These are phyloP conservation scores for Colletotrichum higginsianum DNA, from an alignment of 2,329 filamentous ascomycete genomes.

Conservation along the genomic window DNA sequence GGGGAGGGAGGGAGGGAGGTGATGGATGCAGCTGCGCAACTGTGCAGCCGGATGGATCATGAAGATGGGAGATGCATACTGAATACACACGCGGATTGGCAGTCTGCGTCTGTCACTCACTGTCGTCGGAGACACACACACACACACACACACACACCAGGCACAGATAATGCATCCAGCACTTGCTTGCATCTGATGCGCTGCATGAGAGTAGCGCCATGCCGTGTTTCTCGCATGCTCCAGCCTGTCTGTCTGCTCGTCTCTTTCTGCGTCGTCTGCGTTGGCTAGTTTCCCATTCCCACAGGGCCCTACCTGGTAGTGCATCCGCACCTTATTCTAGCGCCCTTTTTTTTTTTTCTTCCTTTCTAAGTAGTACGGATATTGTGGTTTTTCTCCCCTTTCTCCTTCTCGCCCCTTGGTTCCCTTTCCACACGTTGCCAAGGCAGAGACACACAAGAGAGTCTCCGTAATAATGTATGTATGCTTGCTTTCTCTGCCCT, in stretches of 20 bases:
- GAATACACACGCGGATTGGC: too few relatives aligned
- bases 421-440: slow-evolving; percentile 17
- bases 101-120: not conserved
- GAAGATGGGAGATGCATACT: not conserved
- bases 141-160: slow-evolving; percentile 19
- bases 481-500: slow-evolving; percentile 17
- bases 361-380: too few relatives aligned
- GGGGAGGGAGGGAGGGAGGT: slow-evolving; percentile 23
- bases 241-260: not conserved
- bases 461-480: not conserved
- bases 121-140: slow-evolving; percentile 18
- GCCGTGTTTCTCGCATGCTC: not conserved
- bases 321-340: slow-evolving; percentile 23
- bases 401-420: not conserved
- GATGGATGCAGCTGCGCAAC: slow-evolving; percentile 4
- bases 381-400: not conserved
- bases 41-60: not conserved
- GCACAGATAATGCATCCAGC: slow-evolving; percentile 28
- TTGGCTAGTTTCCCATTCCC: slow-evolving; percentile 5
- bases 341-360: not conserved
- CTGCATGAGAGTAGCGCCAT: slow-evolving; percentile 5
- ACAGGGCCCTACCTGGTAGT: slow-evolving; percentile 17
- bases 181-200: slow-evolving; percentile 19
- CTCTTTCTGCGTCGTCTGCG: slow-evolving; percentile 7
- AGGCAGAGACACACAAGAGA: slow-evolving; percentile 10